These are phyloP conservation scores for Neurospora sp. DNA, from an alignment of 495 filamentous ascomycete genomes.

Conservation along the genomic window DNA sequence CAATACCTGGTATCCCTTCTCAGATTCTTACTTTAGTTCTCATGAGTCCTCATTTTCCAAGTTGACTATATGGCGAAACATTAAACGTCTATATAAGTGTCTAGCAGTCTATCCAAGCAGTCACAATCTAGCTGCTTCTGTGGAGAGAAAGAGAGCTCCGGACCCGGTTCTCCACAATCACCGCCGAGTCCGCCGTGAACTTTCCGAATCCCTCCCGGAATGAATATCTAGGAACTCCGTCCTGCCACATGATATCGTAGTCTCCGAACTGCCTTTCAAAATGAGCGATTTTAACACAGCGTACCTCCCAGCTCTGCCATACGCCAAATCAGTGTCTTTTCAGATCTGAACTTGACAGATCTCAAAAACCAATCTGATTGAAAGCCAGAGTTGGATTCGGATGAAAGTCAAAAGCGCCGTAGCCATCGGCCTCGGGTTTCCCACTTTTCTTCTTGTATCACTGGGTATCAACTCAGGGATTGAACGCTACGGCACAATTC, in stretches of 20 bases:
- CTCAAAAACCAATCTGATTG: neutral
- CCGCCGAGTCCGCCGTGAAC: neutral
- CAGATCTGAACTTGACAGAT: neutral
- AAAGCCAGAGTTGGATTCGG: neutral
- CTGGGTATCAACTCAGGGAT: neutral
- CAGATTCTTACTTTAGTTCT: neutral
- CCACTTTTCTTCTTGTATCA: neutral
- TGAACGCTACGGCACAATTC: neutral
- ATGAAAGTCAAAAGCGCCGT: neutral
- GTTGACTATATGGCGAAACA: neutral
- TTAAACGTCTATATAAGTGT: neutral
- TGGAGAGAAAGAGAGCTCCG: neutral
- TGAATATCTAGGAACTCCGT: neutral
- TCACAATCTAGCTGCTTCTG: neutral
- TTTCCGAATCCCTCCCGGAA: neutral
- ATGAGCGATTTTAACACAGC: neutral
- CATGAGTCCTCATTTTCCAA: neutral
- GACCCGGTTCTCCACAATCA: neutral
- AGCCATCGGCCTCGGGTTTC: neutral
- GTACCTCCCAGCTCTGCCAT: neutral
- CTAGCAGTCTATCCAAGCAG: neutral
- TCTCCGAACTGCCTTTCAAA: neutral
- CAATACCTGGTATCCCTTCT: no score
- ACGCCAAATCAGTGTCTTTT: neutral
- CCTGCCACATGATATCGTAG: neutral